Evolutionary conservation across 2,329 filamentous ascomycete genomes (phyloP).

Genomic region (Fusarium sulawesiense): DNA sequence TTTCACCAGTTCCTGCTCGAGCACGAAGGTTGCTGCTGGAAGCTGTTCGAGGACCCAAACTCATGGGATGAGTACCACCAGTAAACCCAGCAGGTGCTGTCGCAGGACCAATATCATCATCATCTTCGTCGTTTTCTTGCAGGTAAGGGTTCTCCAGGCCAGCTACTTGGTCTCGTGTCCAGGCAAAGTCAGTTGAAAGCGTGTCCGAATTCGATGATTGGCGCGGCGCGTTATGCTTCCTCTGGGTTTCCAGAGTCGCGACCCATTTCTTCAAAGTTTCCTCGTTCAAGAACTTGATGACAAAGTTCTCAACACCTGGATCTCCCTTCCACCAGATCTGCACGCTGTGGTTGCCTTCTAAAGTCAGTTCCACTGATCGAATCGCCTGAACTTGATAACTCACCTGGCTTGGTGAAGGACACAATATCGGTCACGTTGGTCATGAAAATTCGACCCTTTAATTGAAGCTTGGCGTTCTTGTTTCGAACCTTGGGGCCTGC

Average conservation of each 20-base stretch:
- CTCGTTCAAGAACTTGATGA: conserved; percentile 92
- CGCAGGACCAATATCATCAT: conserved; percentile 62
- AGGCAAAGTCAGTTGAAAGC: conserved; percentile 79
- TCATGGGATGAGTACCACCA: conserved; percentile 42
- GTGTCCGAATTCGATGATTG: conserved; percentile 60
- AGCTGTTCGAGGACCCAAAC: conserved; percentile 55
- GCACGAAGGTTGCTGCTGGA: conserved; percentile 81
- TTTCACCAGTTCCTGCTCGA: conserved; percentile 80
- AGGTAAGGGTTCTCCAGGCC: conserved; percentile 86
- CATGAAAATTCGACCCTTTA: conserved; percentile 99
- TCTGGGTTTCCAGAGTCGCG: conserved; percentile 79
- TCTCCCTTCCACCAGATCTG: conserved; percentile 99
- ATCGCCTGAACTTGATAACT: conserved; percentile 42
- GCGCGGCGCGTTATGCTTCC: conserved; percentile 69
- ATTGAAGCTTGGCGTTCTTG: conserved; percentile 84
- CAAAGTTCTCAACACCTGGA: conserved; percentile 93
- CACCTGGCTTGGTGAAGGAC: conserved; percentile 87
- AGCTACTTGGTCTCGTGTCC: conserved; percentile 75
- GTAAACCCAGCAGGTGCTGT: conserved; percentile 53
- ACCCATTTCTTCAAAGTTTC: conserved; percentile 95
- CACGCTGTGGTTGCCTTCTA: conserved; percentile 85
- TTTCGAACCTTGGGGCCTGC: conserved; percentile 67
- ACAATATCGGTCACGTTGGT: conserved; percentile 97
- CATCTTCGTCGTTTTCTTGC: conserved; percentile 68
- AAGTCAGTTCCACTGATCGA: conserved; percentile 44